These are phyloP conservation scores for Spergularia bocconei DNA, from an alignment of 148 eudicot genomes.

Conservation along the genomic window DNA sequence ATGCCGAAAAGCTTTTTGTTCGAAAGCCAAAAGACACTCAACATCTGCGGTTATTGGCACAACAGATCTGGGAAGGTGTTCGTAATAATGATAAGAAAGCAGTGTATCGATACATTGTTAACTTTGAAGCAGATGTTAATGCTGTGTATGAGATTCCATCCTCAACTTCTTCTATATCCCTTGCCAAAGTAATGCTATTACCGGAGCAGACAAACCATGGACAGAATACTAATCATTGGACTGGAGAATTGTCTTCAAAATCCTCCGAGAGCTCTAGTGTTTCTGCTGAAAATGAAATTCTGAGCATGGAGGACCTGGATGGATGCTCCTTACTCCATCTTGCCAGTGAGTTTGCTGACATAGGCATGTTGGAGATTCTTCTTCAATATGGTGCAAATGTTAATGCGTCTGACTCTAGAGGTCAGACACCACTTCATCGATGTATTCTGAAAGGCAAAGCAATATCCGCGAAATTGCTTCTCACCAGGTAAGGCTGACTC, in stretches of 20 bases:
- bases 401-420: conserved; percentile 64
- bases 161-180: conserved; percentile 58
- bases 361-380: conserved; percentile 95
- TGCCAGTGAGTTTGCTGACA: conserved; percentile 90
- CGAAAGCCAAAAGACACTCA: conserved; percentile 60
- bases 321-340: conserved; percentile 92
- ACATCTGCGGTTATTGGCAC: conserved; percentile 47
- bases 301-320: conserved; percentile 48
- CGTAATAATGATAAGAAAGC: conserved; percentile 80
- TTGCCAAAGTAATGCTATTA: conserved; percentile 81
- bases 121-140: conserved; percentile 76
- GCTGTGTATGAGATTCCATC: conserved; percentile 52
- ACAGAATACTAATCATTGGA: conserved; percentile 38
- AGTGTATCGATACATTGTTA: conserved; percentile 70
- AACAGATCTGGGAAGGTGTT: conserved; percentile 95
- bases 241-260: conserved; percentile 39
- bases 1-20: conserved; percentile 81
- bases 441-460: conserved; percentile 71
- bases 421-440: conserved; percentile 80
- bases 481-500: conserved; percentile 53
- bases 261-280: conserved; percentile 40
- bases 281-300: conserved; percentile 51
- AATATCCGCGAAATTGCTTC: conserved; percentile 65
- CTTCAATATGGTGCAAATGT: conserved; percentile 91
- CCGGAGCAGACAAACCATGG: conserved; percentile 65